phyloP scores from a whole-genome alignment of 495 filamentous ascomycete genomes.

The Penicillium roqueforti region DNA sequence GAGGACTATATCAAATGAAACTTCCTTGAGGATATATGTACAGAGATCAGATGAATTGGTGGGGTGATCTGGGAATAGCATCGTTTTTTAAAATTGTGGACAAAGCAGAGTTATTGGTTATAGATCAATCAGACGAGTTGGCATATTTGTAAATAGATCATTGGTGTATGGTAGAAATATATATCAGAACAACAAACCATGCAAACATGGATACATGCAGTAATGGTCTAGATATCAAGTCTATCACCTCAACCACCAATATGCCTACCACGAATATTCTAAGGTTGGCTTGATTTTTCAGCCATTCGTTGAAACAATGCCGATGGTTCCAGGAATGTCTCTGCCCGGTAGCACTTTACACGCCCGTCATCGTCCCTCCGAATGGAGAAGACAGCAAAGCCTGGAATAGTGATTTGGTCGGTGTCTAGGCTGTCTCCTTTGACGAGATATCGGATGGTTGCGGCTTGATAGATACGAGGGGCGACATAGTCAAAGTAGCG shows the following conservation, averaged over 20 bases:
- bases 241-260: neutral
- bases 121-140: too few relatives aligned
- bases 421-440: slow-evolving; percentile 6
- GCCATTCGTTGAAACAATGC: slow-evolving; percentile 5
- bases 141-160: too few relatives aligned
- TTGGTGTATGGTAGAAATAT: too few relatives aligned
- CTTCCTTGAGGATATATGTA: too few relatives aligned
- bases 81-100: too few relatives aligned
- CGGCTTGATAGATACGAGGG: slow-evolving; percentile 14
- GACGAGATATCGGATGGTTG: slow-evolving; percentile 12
- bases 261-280: neutral
- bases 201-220: too few relatives aligned
- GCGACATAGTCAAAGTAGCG: slow-evolving; percentile 11
- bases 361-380: neutral
- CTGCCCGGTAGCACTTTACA: slow-evolving; percentile 10
- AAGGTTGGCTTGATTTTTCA: neutral
- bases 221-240: too few relatives aligned
- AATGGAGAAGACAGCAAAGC: slow-evolving; percentile 7
- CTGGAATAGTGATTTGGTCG: slow-evolving; percentile 12
- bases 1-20: too few relatives aligned
- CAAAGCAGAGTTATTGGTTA: too few relatives aligned
- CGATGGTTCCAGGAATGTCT: slow-evolving; percentile 8
- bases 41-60: too few relatives aligned
- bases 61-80: too few relatives aligned
- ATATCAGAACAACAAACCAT: too few relatives aligned